Evolutionary conservation across 441 rosid species (phyloP).

Genomic region (Codiaeum variegatum): DNA sequence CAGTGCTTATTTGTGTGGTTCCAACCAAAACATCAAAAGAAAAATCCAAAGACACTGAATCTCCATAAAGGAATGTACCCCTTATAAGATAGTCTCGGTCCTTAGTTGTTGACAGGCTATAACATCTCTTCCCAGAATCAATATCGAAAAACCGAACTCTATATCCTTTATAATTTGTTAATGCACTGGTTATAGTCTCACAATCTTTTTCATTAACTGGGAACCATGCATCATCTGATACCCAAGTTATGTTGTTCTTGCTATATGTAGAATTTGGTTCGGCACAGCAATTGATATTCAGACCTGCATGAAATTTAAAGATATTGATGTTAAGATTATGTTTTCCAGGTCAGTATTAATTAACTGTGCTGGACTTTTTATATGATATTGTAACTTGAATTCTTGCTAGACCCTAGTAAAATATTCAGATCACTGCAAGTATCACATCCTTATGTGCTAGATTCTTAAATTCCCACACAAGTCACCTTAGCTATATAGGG

Average conservation of each 20-base stretch:
- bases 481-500: too few relatives aligned
- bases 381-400: neutral
- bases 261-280: conserved; percentile 28
- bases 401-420: neutral
- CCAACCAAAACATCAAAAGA: conserved; percentile 38
- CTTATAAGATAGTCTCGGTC: conserved; percentile 46
- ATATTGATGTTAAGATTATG: neutral
- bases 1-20: conserved; percentile 32
- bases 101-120: conserved; percentile 34
- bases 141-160: conserved; percentile 39
- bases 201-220: conserved; percentile 32
- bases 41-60: conserved; percentile 19
- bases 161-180: conserved; percentile 15
- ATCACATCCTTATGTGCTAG: neutral
- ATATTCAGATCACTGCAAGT: neutral
- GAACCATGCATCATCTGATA: conserved; percentile 40
- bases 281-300: conserved; percentile 63
- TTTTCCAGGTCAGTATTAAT: neutral
- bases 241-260: conserved; percentile 29
- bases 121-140: conserved; percentile 49
- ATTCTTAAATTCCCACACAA: too few relatives aligned
- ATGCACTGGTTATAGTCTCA: conserved; percentile 22
- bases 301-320: conserved; percentile 35
- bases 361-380: neutral
- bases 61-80: conserved; percentile 34